A percentile compares a stretch with the other conserved stretches of the same genome.
Evolutionary conservation across 306 rosid genomes (phyloP).

Genomic region (Acacia confusa): DNA sequence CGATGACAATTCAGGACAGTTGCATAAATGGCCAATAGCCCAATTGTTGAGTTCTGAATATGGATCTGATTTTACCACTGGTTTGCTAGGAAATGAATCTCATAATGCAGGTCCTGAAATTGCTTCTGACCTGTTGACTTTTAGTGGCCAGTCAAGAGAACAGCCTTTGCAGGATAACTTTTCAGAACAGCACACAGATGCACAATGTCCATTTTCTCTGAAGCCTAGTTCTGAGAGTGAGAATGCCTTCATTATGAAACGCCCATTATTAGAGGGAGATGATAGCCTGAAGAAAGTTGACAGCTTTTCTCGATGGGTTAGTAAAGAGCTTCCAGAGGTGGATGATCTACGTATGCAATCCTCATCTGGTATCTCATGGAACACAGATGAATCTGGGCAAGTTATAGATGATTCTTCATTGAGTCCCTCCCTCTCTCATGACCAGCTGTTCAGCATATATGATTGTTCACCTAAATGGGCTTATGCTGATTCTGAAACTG

Average conservation of each 20-base stretch:
- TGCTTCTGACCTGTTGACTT: constrained; percentile 33
- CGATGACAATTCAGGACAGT: constrained; percentile 50
- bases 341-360: constrained; percentile 76
- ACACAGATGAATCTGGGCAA: constrained; percentile 65
- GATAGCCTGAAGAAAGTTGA: constrained; percentile 88
- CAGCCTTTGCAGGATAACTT: constrained; percentile 41
- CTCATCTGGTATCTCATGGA: constrained; percentile 80
- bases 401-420: constrained; percentile 69
- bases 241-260: constrained; percentile 54
- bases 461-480: constrained; percentile 87
- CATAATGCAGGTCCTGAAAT: constrained; percentile 40
- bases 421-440: constrained; percentile 88
- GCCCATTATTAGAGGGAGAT: constrained; percentile 58
- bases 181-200: constrained; percentile 40
- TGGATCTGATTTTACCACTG: constrained; percentile 35
- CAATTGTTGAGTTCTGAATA: constrained; percentile 55
- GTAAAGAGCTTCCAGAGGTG: constrained; percentile 75
- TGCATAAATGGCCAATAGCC: constrained; percentile 43
- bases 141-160: constrained; percentile 42
- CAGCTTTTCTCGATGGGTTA: constrained; percentile 86
- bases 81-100: constrained; percentile 38
- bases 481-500: constrained; percentile 55
- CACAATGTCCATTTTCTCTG: constrained; percentile 34
- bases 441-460: constrained; percentile 77
- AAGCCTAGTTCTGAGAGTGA: constrained; percentile 42